These are phyloP conservation scores for Clavulina sp. DNA, from an alignment of 768 basidiomycete genomes.

Conservation along the genomic window DNA sequence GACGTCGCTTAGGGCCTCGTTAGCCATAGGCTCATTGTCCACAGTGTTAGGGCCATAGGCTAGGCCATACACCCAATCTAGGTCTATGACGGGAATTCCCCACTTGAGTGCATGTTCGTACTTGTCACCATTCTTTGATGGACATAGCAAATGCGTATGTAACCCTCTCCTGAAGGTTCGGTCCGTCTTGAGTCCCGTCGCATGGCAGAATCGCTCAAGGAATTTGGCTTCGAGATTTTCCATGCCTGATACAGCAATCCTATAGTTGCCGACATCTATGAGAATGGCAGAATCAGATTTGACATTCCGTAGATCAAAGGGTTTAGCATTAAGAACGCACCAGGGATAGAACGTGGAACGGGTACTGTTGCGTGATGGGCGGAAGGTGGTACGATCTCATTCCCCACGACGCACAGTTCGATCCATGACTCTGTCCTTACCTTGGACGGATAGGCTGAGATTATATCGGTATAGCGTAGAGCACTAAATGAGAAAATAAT, in stretches of 20 bases:
- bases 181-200: constrained; percentile 40
- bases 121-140: constrained; percentile 49
- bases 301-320: background rate
- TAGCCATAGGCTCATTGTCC: background rate
- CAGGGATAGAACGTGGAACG: constrained; percentile 38
- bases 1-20: constrained; percentile 25
- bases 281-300: background rate
- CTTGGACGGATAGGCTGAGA: constrained; percentile 8
- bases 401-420: constrained; percentile 65
- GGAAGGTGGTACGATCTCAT: constrained; percentile 45
- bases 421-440: constrained; percentile 84
- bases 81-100: constrained; percentile 52
- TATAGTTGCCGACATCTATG: constrained; percentile 37
- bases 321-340: constrained; percentile 21
- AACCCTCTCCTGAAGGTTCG: constrained; percentile 39
- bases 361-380: constrained; percentile 60
- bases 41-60: background rate
- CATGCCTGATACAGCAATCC: constrained; percentile 59
- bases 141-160: constrained; percentile 70
- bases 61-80: constrained; percentile 42
- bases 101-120: constrained; percentile 65
- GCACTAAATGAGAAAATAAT: too few species aligned
- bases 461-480: too few species aligned
- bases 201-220: constrained; percentile 45
- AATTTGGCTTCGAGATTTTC: constrained; percentile 47